Conservation (phyloP, 352 stramenopile species). For the Phytophthora aleatoria region DNA sequence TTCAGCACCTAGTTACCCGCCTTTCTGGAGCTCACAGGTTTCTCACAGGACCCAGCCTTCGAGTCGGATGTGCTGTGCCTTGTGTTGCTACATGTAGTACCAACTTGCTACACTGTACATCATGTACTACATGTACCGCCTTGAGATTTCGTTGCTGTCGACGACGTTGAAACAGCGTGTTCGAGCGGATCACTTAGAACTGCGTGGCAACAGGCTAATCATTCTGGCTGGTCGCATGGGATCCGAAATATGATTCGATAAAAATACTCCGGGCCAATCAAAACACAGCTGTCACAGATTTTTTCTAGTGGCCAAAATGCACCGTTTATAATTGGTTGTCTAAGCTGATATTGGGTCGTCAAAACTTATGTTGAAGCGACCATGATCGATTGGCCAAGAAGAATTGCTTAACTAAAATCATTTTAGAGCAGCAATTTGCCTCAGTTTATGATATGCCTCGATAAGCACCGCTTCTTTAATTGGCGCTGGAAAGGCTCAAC, state of each 20-base stretch:
- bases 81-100: not conserved
- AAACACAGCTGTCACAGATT: not conserved
- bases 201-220: not conserved
- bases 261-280: not conserved
- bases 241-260: not conserved
- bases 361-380: not conserved
- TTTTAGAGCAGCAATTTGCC: too few relatives aligned
- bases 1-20: not conserved
- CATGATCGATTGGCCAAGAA: too few relatives aligned
- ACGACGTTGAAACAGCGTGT: slow-evolving; percentile 1
- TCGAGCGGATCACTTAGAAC: not conserved
- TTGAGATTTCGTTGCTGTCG: slow-evolving; percentile 1
- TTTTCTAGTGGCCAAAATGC: not conserved
- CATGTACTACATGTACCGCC: not conserved
- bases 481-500: too few relatives aligned
- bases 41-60: not conserved
- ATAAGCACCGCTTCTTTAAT: too few relatives aligned
- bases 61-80: not conserved
- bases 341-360: not conserved
- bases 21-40: not conserved
- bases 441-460: too few relatives aligned
- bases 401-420: too few relatives aligned
- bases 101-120: not conserved
- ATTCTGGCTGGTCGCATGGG: not conserved
- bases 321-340: not conserved